These are phyloP conservation scores for Mycena belliarum DNA, from an alignment of 768 basidiomycete species.

Conservation along the genomic window DNA sequence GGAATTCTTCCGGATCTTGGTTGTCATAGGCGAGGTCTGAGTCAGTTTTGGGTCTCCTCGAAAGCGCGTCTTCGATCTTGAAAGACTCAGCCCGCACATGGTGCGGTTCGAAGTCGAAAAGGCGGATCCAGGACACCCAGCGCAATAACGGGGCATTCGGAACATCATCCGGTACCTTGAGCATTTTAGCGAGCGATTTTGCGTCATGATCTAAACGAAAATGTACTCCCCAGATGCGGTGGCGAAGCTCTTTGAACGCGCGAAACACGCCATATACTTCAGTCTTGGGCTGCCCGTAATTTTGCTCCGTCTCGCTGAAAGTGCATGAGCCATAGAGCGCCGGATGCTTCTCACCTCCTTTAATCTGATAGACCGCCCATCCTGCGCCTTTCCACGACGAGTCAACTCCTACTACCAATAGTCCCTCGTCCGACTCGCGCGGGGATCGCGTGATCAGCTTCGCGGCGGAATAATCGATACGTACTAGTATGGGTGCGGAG, in stretches of 20 bases:
- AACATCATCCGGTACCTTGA: slow-evolving; percentile 35
- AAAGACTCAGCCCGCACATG: slow-evolving; percentile 33
- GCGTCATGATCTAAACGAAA: slow-evolving; percentile 38
- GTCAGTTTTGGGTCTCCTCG: slow-evolving; percentile 16
- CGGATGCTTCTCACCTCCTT: slow-evolving; percentile 24
- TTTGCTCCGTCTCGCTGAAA: slow-evolving; percentile 32
- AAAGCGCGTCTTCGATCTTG: slow-evolving; percentile 33
- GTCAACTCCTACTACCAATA: slow-evolving; percentile 38
- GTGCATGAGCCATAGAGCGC: slow-evolving; percentile 35
- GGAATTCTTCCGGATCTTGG: slow-evolving; percentile 30
- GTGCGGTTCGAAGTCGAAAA: slow-evolving; percentile 37
- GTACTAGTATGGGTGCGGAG: slow-evolving; percentile 29
- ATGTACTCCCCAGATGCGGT: slow-evolving; percentile 32
- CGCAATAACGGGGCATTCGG: slow-evolving; percentile 37
- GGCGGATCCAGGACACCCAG: slow-evolving; percentile 37
- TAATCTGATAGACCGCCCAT: slow-evolving; percentile 35
- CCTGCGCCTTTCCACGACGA: slow-evolving; percentile 33
- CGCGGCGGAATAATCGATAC: slow-evolving; percentile 33
- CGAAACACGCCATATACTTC: slow-evolving; percentile 39
- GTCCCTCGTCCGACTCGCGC: slow-evolving; percentile 19
- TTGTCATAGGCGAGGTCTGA: slow-evolving; percentile 19
- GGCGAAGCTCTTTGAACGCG: slow-evolving; percentile 29
- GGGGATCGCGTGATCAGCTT: slow-evolving; percentile 8
- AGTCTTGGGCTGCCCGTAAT: slow-evolving; percentile 39
- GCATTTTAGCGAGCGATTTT: slow-evolving; percentile 36